A percentile compares a stretch with the other conserved stretches of the same genome.
phyloP scores from a whole-genome alignment of 371 early-diverging fungal genomes.

The Apophysomyces variabilis region DNA sequence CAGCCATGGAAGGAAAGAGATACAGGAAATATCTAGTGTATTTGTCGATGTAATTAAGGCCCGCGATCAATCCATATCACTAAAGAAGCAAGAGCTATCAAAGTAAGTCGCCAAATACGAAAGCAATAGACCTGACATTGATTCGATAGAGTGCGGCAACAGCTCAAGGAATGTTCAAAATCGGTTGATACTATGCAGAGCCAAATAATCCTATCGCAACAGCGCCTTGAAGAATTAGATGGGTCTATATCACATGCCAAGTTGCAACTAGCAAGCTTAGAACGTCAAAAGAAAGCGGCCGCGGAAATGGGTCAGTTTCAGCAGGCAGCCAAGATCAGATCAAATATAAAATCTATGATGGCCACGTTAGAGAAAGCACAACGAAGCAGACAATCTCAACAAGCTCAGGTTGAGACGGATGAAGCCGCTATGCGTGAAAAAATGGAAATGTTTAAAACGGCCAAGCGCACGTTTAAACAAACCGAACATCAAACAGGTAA shows the following conservation, averaged over 20 bases:
- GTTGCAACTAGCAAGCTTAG: slow-evolving; percentile 3
- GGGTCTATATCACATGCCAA: slow-evolving; percentile 8
- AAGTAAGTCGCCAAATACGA: slow-evolving; percentile 3
- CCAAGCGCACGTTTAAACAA: neutral
- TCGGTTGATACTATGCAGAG: slow-evolving; percentile 12
- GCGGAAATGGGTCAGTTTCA: slow-evolving; percentile 21
- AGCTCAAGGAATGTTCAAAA: neutral
- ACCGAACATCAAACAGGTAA: neutral
- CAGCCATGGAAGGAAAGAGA: slow-evolving; percentile 12
- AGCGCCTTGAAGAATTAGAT: slow-evolving; percentile 18
- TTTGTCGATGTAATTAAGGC: slow-evolving; percentile 5
- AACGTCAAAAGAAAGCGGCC: slow-evolving; percentile 23
- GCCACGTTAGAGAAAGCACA: neutral
- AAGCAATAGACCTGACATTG: neutral
- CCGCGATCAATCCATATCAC: slow-evolving; percentile 11
- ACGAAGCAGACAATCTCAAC: neutral
- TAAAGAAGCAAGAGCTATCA: slow-evolving; percentile 16
- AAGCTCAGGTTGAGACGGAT: neutral
- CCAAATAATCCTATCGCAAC: slow-evolving; percentile 11
- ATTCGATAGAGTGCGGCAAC: neutral
- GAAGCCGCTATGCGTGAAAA: neutral
- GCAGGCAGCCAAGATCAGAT: slow-evolving; percentile 15
- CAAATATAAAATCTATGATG: slow-evolving; percentile 11
- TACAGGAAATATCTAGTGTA: neutral
- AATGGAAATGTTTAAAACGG: neutral